Base-by-base conservation (phyloP, 257 asterid genomes). In the Fraxinus americana region DNA sequence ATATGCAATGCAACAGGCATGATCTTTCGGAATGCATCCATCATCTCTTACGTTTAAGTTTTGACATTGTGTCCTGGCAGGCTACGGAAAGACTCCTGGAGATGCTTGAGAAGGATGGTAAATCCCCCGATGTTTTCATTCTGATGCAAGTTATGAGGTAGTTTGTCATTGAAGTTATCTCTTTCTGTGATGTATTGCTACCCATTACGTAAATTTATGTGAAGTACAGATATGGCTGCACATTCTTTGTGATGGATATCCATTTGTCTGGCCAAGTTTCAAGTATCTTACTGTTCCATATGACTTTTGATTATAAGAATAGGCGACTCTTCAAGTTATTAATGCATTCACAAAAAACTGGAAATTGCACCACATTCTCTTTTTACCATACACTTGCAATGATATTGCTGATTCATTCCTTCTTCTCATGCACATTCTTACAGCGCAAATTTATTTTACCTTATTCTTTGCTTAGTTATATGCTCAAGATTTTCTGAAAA, bases 141-240 rank as follows among this genome's bases (percentile, higher is more conserved):
- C 75, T 86, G 85, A 43, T 86, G 86, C 96, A 96, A 82, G 84
- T 87, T 71, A 93, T 93, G 92, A 96, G 99, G 99, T 92, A 83
- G 70, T 77, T 34, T 78, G 50, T 73, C 69, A 41, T 77, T 74
- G 10, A 8, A 7, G 38, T 68, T 34, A 13, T 57, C 57, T 21
- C 35, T 41, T 13, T 73, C 38, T 41, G n/a, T 39, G 48, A 67
- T 66, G 32, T 30, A 12, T 52, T 52, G 17, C 75, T 36, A 30
- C 21, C 29, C 67, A 61, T 50, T 75, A 36, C 17, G 8, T 16
- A 23, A 1, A 36, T 38, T 25, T 72, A 39, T 71, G 29, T 5
- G 5, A 2, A 13, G 27, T 29, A 19, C n/a, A 30, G n/a, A 39
- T 74, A 16, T 59, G 39, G 36, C 48, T 16, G 57, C 72, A 7